Evolutionary conservation across 768 basidiomycete genomes (phyloP), one percentile per base, ranked within the genome.

Genomic region (Tulasnella sp.): DNA sequence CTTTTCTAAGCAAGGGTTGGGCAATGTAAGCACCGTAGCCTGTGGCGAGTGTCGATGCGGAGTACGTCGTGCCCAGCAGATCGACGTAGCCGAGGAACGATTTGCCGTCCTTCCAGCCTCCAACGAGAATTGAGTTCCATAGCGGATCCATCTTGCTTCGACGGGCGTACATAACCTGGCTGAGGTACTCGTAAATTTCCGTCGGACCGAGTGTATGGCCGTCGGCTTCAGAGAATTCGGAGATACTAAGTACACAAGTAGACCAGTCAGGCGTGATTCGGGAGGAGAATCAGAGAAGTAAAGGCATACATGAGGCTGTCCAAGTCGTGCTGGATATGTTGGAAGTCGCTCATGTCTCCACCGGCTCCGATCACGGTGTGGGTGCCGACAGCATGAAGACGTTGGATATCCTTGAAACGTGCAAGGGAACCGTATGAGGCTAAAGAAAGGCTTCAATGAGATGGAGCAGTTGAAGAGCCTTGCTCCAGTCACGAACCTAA

Each of bases 341-440:
- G 97, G 81, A 94, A 98, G 82, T 99, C 97, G 77, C 91, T 91
- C 89, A 99, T 92, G 83, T 99, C 97, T 34, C 97, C 97, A 17
- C 93, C 88, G 2, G 92, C 96, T 26, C 93, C 97, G 76, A 99
- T 83, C 74, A 95, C 85, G 59, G 95, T 96, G 81, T 89, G 87
- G 41, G 85, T 81, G 8, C 95, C 95, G 39, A 97, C 88, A 4
- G 90, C 80, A 77, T 92, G 89, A 34, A 99, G 86, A 80, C 97
- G 92, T 75, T 90, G 87, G 72, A 98, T 83, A 78, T 95, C 94
- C 84, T 93, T 94, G 88, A 97, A 97, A 39, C 95, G 90, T 1
- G 97, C 95, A 66, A 98, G 89, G 7, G 96, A 98, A 74, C 97
- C 96, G 77, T 98, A 98, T 0, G 97, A 98, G 12, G 94, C 95